Evolutionary conservation across 2,329 filamentous ascomycete genomes (phyloP).

Genomic region (Hymenoscyphus infarciens): DNA sequence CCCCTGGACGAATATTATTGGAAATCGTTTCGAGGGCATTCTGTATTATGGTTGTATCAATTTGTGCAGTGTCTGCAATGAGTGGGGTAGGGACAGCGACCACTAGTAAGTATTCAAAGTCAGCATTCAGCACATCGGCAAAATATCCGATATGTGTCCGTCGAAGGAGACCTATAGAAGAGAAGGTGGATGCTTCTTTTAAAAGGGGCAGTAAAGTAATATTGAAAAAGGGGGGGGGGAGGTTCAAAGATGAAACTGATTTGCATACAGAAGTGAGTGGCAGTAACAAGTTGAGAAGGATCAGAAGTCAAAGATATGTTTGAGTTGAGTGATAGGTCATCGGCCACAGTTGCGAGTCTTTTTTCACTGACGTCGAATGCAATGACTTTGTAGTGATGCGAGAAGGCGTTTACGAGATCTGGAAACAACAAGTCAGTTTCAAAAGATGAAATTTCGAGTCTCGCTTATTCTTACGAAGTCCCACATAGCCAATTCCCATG

Average conservation of each 20-base stretch:
- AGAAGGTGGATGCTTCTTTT: too few species aligned
- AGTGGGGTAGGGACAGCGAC: slow-evolving; percentile 47
- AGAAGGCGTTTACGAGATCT: background rate
- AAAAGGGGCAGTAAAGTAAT: too few species aligned
- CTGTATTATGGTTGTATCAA: slow-evolving; percentile 10
- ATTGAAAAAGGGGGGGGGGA: too few species aligned
- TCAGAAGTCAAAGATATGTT: background rate
- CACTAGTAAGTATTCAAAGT: background rate
- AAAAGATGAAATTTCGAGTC: background rate
- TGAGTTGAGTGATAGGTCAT: background rate
- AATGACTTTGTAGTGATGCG: slow-evolving; percentile 11
- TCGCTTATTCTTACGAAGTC: background rate
- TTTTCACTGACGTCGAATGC: slow-evolving; percentile 9
- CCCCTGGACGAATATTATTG: slow-evolving; percentile 3
- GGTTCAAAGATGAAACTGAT: too few species aligned
- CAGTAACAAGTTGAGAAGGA: slow-evolving; percentile 37
- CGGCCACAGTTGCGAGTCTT: background rate
- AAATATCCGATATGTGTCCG: too few species aligned
- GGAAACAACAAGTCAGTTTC: background rate
- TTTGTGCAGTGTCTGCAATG: slow-evolving; percentile 10
- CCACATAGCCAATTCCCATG: slow-evolving; percentile 51
- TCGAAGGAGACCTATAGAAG: too few species aligned
- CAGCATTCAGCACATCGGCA: background rate
- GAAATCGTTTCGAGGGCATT: slow-evolving; percentile 7
- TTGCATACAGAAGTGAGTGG: slow-evolving; percentile 38